Evolutionary conservation across 2,329 filamentous ascomycete species (phyloP), one percentile per base, ranked within the genome.

Genomic region (Phyllosticta citrichinensis): DNA sequence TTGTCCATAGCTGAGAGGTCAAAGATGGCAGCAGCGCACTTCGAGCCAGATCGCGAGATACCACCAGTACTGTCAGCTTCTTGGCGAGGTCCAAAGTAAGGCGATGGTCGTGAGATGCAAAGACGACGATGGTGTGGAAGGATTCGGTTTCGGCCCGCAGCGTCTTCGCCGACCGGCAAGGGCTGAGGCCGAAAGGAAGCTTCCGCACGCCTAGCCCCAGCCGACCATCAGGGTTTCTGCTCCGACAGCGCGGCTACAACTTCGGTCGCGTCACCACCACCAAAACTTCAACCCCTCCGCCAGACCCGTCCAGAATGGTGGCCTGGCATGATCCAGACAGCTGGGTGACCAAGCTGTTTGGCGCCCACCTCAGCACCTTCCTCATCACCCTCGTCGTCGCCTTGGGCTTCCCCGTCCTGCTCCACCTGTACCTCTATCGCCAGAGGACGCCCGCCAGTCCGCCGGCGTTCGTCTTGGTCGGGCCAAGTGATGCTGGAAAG

Each of bases 401-500:
- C 63, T 72, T 97, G 65, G 74, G 87, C 60, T 78, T 89, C 27
- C 94, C 94, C 20, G 70, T 96, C 58, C 71, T 96, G 60, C 80
- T 97, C 55, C 94, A 97, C 77, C 73, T 83, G 62, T 77, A 87
- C 70, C 82, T 96, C 70, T 85, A 91, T 73, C 83, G 82, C 60
- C 80, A 83, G 56, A 82, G 82, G 50, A 81, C 85, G 14, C 86
- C 88, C 68, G 83, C 83, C 47, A 81, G 80, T 14, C 82, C 88
- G 25, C 91, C 93, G 56, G 87, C 87, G 8, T 85, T 97, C 63
- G 79, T 97, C 10, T 82, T 96, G 52, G 73, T 92, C 56, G 94
- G 94, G 0, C 91, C 93, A 17, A 86, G 87, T 61, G 88, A 87
- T 64, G 83, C 85, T 56, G 94, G 94, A 69, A 99, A 97, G 79